Conservation (phyloP, 306 rosid species). For the Acacia confusa region DNA sequence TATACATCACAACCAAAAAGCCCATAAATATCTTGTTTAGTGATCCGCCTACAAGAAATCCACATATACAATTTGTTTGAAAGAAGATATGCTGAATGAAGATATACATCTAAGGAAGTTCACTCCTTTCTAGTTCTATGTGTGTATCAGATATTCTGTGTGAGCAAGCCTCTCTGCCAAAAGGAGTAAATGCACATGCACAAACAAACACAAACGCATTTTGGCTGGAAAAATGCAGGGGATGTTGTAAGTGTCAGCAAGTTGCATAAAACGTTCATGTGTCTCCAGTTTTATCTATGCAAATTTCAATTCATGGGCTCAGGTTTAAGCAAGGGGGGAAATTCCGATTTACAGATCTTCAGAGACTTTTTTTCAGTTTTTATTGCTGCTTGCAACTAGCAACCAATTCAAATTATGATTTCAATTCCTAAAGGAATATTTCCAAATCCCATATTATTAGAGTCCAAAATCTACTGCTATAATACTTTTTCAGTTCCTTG, state of each 20-base stretch:
- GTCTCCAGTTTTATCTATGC: not conserved
- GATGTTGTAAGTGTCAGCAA: not conserved
- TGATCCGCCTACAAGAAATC: not conserved
- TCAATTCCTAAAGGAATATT: not conserved
- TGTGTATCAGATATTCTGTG: not conserved
- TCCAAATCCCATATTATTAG: not conserved
- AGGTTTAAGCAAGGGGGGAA: not conserved
- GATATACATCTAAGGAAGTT: not conserved
- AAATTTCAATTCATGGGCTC: not conserved
- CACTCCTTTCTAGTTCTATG: not conserved
- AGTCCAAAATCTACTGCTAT: not conserved
- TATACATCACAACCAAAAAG: conserved; percentile 2
- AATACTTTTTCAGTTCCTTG: not conserved
- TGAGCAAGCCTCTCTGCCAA: not conserved
- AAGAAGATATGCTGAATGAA: not conserved
- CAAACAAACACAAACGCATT: not conserved
- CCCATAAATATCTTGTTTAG: not conserved
- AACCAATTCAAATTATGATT: conserved; percentile 10
- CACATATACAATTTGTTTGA: not conserved
- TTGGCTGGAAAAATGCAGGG: not conserved
- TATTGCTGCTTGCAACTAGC: not conserved
- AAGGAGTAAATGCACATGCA: not conserved
- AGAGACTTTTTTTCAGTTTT: not conserved
- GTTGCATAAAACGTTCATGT: not conserved
- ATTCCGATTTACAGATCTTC: not conserved